Base-by-base conservation (phyloP, 2,329 filamentous ascomycete genomes). In the Arthrocladium fulminans region DNA sequence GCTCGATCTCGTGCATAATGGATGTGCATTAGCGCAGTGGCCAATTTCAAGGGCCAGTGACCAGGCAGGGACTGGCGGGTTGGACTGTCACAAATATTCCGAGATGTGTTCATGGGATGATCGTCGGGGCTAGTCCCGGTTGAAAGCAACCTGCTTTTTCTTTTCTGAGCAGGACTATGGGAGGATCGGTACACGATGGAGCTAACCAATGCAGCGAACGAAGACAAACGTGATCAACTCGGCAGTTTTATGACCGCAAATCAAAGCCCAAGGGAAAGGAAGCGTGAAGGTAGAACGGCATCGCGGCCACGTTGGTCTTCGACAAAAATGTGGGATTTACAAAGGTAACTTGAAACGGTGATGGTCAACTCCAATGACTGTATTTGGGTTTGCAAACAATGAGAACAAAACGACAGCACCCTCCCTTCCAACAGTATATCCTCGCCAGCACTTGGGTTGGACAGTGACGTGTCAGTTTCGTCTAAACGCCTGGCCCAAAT, bases 371-470 rank as follows among this genome's bases (percentile, higher is more conserved):
- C 15, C 23, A 15, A 30, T n/a, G 23, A 10, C 40, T 29, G 9
- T 29, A 27, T 7, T 17, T 19, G 7, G 8, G 12, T 25, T 43
- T 3, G 19, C 8, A 25, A 43, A 44, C 20, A 22, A 6, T 22
- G 39, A 9, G 34, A 30, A 25, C 13, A 23, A 38, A 27, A 27
- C 20, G 22, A 47, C 44, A 37, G 27, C 17, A 47, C 13, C 44
- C 44, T 38, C 34, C 44, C 17, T 20, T 39, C 44, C 24, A 39
- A 24, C 20, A 47, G 44, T 47, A 25, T 47, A 27, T 17, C 44
- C 34, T 30, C 23, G 10, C 44, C 44, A 47, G 44, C 44, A 39
- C 44, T 47, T 47, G 44, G 44, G 25, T 29, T 25, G 22, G 44
- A 39, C 32, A 47, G 44, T 47, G 44, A 47, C 44, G 38, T 39